These are phyloP conservation scores for Aspergillus fischeri DNA, from an alignment of 2,329 filamentous ascomycete genomes.

Conservation along the genomic window DNA sequence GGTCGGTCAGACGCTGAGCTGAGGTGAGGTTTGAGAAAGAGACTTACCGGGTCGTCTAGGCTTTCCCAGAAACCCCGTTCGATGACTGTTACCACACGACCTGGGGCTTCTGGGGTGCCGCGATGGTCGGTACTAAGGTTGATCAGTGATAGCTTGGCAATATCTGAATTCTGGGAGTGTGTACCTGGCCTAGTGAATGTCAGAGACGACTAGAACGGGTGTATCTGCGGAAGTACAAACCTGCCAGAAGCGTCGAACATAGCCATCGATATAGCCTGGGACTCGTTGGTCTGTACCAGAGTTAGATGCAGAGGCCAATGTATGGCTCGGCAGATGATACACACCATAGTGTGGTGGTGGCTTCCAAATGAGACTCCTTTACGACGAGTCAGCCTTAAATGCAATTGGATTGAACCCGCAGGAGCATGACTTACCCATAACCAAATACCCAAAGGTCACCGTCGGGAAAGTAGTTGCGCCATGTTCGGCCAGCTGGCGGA, in stretches of 20 bases:
- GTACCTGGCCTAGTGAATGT: conserved; percentile 29
- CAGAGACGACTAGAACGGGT: background rate
- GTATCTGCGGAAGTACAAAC: conserved; percentile 49
- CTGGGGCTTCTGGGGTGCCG: conserved; percentile 81
- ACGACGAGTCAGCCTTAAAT: conserved; percentile 7
- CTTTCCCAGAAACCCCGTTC: conserved; percentile 77
- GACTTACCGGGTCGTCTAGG: conserved; percentile 59
- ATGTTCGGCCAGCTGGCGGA: conserved; percentile 35
- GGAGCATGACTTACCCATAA: conserved; percentile 68
- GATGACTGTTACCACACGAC: conserved; percentile 90
- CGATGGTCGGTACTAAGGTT: conserved; percentile 79
- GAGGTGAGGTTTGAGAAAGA: background rate
- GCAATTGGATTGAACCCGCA: background rate
- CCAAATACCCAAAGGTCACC: conserved; percentile 94
- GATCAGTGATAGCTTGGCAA: conserved; percentile 4
- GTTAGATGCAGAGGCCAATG: background rate
- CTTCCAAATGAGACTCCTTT: conserved; percentile 94
- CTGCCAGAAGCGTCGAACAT: conserved; percentile 97
- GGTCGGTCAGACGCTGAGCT: background rate
- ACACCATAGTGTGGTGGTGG: conserved; percentile 92
- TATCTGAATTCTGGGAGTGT: background rate
- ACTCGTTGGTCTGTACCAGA: conserved; percentile 67
- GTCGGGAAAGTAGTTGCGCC: conserved; percentile 40
- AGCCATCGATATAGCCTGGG: conserved; percentile 86
- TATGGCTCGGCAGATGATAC: conserved; percentile 7